These are phyloP conservation scores for Wickerhamiella pararugosa DNA, from an alignment of 1,139 yeast species.

Conservation along the genomic window DNA sequence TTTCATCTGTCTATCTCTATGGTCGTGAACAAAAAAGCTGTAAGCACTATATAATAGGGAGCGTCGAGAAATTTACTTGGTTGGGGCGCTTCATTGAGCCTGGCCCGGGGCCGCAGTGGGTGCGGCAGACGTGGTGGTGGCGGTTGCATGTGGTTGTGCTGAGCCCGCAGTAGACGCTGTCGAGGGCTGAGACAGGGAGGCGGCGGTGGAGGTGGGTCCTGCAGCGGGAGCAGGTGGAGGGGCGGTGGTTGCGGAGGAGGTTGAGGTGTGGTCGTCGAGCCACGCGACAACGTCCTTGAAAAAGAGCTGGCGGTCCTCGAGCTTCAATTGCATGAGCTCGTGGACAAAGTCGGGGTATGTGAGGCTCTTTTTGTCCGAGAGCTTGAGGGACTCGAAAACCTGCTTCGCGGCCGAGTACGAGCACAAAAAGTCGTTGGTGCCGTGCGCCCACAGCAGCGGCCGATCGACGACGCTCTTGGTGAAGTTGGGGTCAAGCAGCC, in stretches of 20 bases:
- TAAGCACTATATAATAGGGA: no score
- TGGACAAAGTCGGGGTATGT: constrained; percentile 26
- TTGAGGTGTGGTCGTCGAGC: constrained; percentile 22
- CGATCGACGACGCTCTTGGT: constrained; percentile 32
- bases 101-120: not conserved
- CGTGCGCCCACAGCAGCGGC: constrained; percentile 40
- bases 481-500: constrained; percentile 31
- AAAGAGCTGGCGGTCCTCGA: constrained; percentile 31
- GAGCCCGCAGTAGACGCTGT: no score
- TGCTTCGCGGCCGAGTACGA: constrained; percentile 10
- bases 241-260: not conserved
- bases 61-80: not conserved
- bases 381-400: constrained; percentile 14
- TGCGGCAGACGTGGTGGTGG: not conserved
- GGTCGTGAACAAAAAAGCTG: no score
- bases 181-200: not conserved
- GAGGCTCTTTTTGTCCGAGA: constrained; percentile 24
- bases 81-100: not conserved
- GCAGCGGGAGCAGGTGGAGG: no score
- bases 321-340: constrained; percentile 20
- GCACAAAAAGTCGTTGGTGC: constrained; percentile 27
- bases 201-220: no score
- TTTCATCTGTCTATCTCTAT: no score
- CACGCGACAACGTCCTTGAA: constrained; percentile 29
- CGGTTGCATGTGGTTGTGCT: not conserved